These are phyloP conservation scores for Citropsis articulata DNA, from an alignment of 345 rosid species.

Conservation along the genomic window DNA sequence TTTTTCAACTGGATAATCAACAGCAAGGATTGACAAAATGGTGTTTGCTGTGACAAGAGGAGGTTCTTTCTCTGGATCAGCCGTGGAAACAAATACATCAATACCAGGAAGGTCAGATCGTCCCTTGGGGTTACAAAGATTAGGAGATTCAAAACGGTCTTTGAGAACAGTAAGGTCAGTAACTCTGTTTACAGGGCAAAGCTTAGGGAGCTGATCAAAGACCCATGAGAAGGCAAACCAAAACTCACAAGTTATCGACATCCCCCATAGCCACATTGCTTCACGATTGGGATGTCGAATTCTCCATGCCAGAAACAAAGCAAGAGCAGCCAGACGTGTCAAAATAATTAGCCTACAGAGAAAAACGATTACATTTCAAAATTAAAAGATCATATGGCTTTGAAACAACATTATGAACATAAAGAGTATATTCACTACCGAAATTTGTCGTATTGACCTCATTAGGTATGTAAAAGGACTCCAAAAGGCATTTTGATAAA, in stretches of 20 bases:
- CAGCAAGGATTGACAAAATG: constrained; percentile 66
- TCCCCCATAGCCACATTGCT: constrained; percentile 79
- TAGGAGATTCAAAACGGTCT: constrained; percentile 66
- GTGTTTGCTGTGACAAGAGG: constrained; percentile 83
- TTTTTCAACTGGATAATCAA: constrained; percentile 79
- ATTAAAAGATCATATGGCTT: neutral
- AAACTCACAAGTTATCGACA: constrained; percentile 68
- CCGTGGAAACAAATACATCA: constrained; percentile 77
- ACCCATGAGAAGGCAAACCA: constrained; percentile 88
- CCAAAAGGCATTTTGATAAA: neutral
- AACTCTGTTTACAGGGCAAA: constrained; percentile 70
- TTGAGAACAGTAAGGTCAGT: constrained; percentile 65
- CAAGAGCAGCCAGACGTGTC: constrained; percentile 61
- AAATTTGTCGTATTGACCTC: neutral
- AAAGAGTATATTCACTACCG: neutral
- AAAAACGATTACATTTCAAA: neutral
- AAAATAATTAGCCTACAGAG: constrained; percentile 43
- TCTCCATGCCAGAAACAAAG: constrained; percentile 69
- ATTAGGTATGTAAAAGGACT: neutral
- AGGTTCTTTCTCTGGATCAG: constrained; percentile 83
- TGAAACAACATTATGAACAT: neutral
- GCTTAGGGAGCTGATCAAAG: constrained; percentile 77
- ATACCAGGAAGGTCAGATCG: constrained; percentile 76
- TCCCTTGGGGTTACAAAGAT: constrained; percentile 73
- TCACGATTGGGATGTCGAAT: constrained; percentile 63